Base-by-base conservation (phyloP, 2,329 filamentous ascomycete species). In the Cryphonectria nitschkei region DNA sequence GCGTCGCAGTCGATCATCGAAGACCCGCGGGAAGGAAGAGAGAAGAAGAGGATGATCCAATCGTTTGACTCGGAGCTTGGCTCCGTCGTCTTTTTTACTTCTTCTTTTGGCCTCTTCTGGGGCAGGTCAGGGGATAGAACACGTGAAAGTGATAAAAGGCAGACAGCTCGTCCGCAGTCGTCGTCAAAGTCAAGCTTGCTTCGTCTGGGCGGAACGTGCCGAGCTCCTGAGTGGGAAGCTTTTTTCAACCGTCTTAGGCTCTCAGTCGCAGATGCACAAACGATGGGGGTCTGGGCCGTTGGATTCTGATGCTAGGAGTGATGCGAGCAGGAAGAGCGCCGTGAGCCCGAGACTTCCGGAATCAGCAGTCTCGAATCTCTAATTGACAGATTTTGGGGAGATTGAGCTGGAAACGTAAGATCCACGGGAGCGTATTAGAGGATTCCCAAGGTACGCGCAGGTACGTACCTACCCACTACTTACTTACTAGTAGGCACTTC, bases 1-100 rank as follows among this genome's bases (percentile, higher is more conserved):
- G 61, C 39, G 41, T 65, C 54, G 70, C 66, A 61, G 37, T 32
- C 52, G 54, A 67, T 19, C 65, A 69, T 69, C 52, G 34, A 32
- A 37, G 39, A 52, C 63, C 54, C 19, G 39, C n/a, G 61, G 52
- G 46, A 37, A 29, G n/a, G 65, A 5, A 50, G 19, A 26, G 26
- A 26, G 14, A 43, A 16, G 13, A 50, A 50, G 19, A 50, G 16
- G 43, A 22, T 7, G 11, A n/a, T n/a, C 46, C 19, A n/a, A 22
- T 50, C 32, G 13, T n/a, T 46, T 16, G 50, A 29, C 32, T 43
- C 34, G 39, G 26, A 22, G 9, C 39, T 26, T 43, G 22, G 29
- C n/a, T 16, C 13, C 7, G 26, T 6, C 22, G 22, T 29, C 19
- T 3, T 32, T 39, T 32, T 5, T 32, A 8, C 3, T 32, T 39